Evolutionary conservation across 257 asterid species (phyloP).

Genomic region (Perilla frutescens): DNA sequence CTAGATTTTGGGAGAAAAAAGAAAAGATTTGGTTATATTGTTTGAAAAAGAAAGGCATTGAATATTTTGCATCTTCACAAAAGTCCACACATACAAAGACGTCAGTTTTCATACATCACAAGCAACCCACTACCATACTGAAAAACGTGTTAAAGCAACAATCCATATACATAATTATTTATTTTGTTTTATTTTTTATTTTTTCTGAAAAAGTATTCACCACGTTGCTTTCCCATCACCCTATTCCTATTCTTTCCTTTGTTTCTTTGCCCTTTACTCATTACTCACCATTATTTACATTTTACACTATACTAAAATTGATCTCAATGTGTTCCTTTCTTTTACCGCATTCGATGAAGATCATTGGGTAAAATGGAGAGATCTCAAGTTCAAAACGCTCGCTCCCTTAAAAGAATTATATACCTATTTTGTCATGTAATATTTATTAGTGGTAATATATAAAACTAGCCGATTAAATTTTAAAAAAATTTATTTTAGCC

Average conservation of each 20-base stretch:
- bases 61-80: background rate
- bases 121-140: slow-evolving; percentile 38
- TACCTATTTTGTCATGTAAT: too few relatives aligned
- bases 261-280: slow-evolving; percentile 19
- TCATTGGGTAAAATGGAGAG: too few relatives aligned
- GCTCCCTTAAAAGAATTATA: too few relatives aligned
- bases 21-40: background rate
- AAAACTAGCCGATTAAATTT: too few relatives aligned
- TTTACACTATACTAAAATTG: slow-evolving; percentile 1
- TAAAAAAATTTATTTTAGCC: too few relatives aligned
- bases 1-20: too few relatives aligned
- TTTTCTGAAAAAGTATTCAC: slow-evolving; percentile 39
- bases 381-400: too few relatives aligned
- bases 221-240: slow-evolving; percentile 44
- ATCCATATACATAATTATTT: slow-evolving; percentile 4
- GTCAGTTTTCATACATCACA: slow-evolving; percentile 32
- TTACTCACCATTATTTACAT: slow-evolving; percentile 7
- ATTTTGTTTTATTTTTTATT: background rate
- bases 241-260: slow-evolving; percentile 18
- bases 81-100: slow-evolving; percentile 6
- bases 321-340: slow-evolving; percentile 1
- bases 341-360: too few relatives aligned
- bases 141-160: slow-evolving; percentile 44
- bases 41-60: slow-evolving; percentile 19
- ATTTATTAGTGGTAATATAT: too few relatives aligned